A percentile compares a stretch with the other conserved stretches of the same genome.
phyloP scores from a whole-genome alignment of 176 grass and related monocot genomes.

The Aegilops tauschii region DNA sequence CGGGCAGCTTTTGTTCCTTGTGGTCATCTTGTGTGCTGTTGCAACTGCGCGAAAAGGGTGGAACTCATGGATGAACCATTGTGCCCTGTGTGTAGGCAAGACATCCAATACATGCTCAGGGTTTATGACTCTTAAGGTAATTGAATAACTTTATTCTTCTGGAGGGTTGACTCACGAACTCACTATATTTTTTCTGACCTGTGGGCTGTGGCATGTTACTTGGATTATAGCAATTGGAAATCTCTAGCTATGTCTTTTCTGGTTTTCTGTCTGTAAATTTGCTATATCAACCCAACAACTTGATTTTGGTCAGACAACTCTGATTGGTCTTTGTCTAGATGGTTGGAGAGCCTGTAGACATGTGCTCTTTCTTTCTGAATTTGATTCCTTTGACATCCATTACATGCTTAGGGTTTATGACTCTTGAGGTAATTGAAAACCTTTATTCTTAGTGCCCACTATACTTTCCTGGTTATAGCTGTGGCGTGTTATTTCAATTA shows the following conservation, averaged over 20 bases:
- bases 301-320: neutral
- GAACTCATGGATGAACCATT: constrained; percentile 44
- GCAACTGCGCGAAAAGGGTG: constrained; percentile 57
- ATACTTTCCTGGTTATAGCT: neutral
- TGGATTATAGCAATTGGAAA: neutral
- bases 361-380: too few relatives aligned
- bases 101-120: constrained; percentile 62
- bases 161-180: neutral
- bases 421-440: constrained; percentile 58
- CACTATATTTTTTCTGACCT: neutral
- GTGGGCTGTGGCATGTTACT: neutral
- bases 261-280: neutral
- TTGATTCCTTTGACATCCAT: constrained; percentile 25
- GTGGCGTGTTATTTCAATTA: neutral
- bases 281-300: neutral
- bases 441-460: neutral
- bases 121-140: constrained; percentile 85
- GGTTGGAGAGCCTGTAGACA: neutral
- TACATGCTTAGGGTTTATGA: constrained; percentile 72
- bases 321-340: neutral
- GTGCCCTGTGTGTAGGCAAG: constrained; percentile 84
- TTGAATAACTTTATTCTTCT: neutral
- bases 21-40: constrained; percentile 94
- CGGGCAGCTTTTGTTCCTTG: constrained; percentile 88
- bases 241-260: neutral